Evolutionary conservation across 106 monocot genomes (phyloP), one percentile per base, ranked within the genome.

Genomic region (Xerophyta viscosa): DNA sequence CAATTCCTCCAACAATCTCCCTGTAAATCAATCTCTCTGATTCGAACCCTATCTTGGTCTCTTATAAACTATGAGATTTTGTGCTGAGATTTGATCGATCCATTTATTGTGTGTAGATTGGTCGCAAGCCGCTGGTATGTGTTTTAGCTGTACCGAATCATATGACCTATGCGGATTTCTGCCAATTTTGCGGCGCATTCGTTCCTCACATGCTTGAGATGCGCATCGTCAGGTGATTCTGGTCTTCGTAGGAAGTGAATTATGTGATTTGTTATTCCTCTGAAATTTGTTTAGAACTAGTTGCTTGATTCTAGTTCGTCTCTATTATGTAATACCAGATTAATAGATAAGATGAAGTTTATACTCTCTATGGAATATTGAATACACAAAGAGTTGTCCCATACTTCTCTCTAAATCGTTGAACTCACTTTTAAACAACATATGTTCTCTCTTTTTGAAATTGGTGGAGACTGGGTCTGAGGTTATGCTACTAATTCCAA

Each of bases 101-200:
- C 1, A 15, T 39, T 2, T 39, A 39, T 2, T n/a, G n/a, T n/a
- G 1, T 20, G 2, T 46, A 98, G 98, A 74, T 61, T 21, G 73
- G 74, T 48, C 76, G 89, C 66, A 98, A 82, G 50, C 79, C 85
- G 22, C 71, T 79, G 25, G 66, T 90, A 18, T 89, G 79, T 41
- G 98, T 98, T 29, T 52, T 79, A 6, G 79, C 79, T 2, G 90
- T 98, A 18, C 98, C 98, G 1, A 90, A 98, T 76, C 89, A 98
- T 74, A 82, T 98, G 90, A 98, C 89, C 0, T 98, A 90, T 37
- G 89, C 98, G 7, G 89, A 98, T 75, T 90, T 90, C 66, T 82
- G 85, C 73, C 73, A 45, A 51, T 98, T 90, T 64, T 86, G 82
- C 41, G 90, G 82, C 2, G 65, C 90, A 11, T 98, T 90, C 59